Percentiles rank a stretch among this genome's conserved stretches.
These are phyloP conservation scores for Reutealis trisperma DNA, from an alignment of 345 rosid genomes.

Conservation along the genomic window DNA sequence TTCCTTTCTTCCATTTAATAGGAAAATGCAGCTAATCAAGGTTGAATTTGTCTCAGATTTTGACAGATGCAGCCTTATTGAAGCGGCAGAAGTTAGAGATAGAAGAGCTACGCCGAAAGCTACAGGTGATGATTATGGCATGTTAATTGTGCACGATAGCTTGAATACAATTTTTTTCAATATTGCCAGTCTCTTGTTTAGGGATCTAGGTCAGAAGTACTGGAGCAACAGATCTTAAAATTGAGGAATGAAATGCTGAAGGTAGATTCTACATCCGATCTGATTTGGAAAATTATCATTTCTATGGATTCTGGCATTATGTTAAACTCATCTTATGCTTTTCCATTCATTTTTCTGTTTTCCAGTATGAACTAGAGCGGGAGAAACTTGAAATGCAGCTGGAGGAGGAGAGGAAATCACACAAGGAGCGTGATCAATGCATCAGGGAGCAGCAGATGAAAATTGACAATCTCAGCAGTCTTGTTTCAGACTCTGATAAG, in stretches of 20 bases:
- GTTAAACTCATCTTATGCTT: conserved; percentile 9
- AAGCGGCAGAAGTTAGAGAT: conserved; percentile 94
- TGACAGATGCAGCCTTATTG: conserved; percentile 91
- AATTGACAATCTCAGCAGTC: conserved; percentile 57
- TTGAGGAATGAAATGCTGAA: conserved; percentile 89
- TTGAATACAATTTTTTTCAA: conserved; percentile 12
- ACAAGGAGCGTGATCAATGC: conserved; percentile 60
- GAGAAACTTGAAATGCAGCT: conserved; percentile 86
- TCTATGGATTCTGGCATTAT: neutral
- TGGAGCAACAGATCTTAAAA: conserved; percentile 86
- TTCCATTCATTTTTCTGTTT: conserved; percentile 11
- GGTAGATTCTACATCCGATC: conserved; percentile 41
- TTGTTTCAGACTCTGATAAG: conserved; percentile 51
- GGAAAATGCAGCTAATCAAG: conserved; percentile 33
- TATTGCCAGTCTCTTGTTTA: conserved; percentile 31
- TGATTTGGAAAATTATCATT: conserved; percentile 15
- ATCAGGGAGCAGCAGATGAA: conserved; percentile 71
- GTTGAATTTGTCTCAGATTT: conserved; percentile 49
- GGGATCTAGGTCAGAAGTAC: conserved; percentile 91
- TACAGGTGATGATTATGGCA: conserved; percentile 55
- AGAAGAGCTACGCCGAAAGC: conserved; percentile 81
- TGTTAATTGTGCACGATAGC: neutral
- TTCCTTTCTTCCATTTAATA: neutral
- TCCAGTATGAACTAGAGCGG: conserved; percentile 84
- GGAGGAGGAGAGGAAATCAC: conserved; percentile 83